These are phyloP conservation scores for Aureobasidium sp. DNA, from an alignment of 2,329 filamentous ascomycete species.

Conservation along the genomic window DNA sequence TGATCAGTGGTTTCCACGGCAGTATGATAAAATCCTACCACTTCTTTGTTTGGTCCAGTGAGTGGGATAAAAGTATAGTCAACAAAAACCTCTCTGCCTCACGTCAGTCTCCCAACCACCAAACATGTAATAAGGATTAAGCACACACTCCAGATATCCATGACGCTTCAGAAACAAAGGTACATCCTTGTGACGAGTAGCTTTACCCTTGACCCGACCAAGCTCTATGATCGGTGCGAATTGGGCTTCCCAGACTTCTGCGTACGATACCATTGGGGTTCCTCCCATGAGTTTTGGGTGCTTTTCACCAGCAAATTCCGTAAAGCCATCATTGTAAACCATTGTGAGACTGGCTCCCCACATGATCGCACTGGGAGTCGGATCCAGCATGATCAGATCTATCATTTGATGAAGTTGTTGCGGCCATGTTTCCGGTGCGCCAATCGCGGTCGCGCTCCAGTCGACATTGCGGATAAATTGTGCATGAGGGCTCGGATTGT, in stretches of 20 bases:
- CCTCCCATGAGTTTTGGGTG: conserved; percentile 21
- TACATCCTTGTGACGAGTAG: conserved; percentile 16
- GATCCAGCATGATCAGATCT: conserved; percentile 26
- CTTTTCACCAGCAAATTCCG: conserved; percentile 27
- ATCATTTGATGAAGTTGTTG: conserved; percentile 23
- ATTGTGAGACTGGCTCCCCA: conserved; percentile 29
- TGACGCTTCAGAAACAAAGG: conserved; percentile 17
- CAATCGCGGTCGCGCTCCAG: conserved; percentile 27
- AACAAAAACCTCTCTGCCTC: conserved; percentile 15
- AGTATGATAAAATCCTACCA: conserved; percentile 14
- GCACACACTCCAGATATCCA: conserved; percentile 15
- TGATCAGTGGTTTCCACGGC: conserved; percentile 14
- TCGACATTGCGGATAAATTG: conserved; percentile 18
- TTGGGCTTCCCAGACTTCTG: conserved; percentile 10
- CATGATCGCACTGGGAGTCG: conserved; percentile 26
- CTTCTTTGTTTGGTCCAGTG: not conserved
- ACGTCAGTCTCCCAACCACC: not conserved
- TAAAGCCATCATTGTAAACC: conserved; percentile 32
- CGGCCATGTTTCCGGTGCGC: conserved; percentile 26
- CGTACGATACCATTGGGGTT: conserved; percentile 17
- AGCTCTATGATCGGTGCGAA: conserved; percentile 10
- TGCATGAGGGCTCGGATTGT: not conserved
- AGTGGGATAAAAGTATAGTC: conserved; percentile 18
- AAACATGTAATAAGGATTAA: not conserved
- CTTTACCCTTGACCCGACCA: conserved; percentile 21